Base-by-base conservation (phyloP, 345 rosid species). In the Boechera divaricarpa region DNA sequence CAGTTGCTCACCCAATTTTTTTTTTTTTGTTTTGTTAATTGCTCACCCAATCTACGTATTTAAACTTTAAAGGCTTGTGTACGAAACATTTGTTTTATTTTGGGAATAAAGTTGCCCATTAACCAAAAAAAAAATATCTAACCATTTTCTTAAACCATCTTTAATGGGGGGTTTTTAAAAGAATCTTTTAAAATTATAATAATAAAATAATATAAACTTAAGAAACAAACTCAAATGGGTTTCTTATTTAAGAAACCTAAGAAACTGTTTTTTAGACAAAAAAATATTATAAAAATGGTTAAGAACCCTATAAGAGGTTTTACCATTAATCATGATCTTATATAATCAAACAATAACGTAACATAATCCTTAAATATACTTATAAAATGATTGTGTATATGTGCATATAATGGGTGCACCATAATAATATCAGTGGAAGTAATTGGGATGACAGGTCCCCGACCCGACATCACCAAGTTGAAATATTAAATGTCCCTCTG, bases 401-500 rank as follows among this genome's bases (percentile, higher is more conserved):
- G 60, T 56, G 18, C 18, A 56, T 32, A 4, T 3, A 4, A 31
- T 31, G 58, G 45, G 53, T 70, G 66, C 26, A 55, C 28, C 26
- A 59, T 8, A 59, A 21, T 59, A 33, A 44, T 58, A 45, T n/a
- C 10, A 45, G 48, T 16, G 44, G 64, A 16, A 58, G n/a, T 59
- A 33, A 47, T 5, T 45, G 66, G 35, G 33, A 44, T 24, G 47
- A 6, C 6, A 39, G 18, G 12, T 24, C 18, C 49, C 29, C 7
- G 12, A 33, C 28, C 48, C 5, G 16, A 44, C 15, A 61, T 10
- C 51, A 62, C 21, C 41, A 13, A 21, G 16, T 11, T 39, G 49
- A 24, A 11, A 62, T 39, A 6, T 35, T 24, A 26, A 41, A 62
- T 12, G 51, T 13, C 10, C 10, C 10, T 39, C 33, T 39, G 15